phyloP scores from a whole-genome alignment of 371 early-diverging fungal species.

The Mortierella sp. region DNA sequence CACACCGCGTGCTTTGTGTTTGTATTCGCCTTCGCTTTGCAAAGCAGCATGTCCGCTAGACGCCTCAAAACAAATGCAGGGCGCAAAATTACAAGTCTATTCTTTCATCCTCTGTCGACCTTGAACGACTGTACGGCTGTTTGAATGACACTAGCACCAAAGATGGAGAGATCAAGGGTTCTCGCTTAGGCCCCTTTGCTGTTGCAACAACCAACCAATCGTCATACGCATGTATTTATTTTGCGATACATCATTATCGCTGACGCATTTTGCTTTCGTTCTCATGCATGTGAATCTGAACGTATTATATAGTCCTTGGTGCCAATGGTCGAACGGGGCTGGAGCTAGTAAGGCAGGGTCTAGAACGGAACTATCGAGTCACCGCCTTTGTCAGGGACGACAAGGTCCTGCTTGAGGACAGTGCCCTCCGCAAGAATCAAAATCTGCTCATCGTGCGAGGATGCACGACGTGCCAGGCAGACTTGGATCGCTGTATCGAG shows the following conservation, averaged over 20 bases:
- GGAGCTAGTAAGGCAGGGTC: conserved; percentile 45
- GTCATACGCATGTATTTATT: not conserved
- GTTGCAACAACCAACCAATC: not conserved
- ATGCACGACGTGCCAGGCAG: conserved; percentile 36
- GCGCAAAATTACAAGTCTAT: no score
- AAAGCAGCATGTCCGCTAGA: no score
- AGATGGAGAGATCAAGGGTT: no score
- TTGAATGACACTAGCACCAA: no score
- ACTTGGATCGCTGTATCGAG: conserved; percentile 48
- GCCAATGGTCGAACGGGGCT: conserved; percentile 52
- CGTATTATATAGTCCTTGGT: conserved; percentile 29
- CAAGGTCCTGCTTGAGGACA: conserved; percentile 38
- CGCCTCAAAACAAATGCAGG: no score
- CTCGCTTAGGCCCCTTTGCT: no score
- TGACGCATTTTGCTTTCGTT: not conserved
- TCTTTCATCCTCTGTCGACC: no score
- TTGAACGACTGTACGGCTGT: no score
- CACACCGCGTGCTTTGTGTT: no score
- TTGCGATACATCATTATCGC: not conserved
- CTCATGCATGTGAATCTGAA: not conserved
- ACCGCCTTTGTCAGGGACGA: conserved; percentile 53
- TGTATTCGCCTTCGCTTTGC: not conserved
- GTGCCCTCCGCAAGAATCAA: conserved; percentile 47
- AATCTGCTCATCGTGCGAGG: conserved; percentile 53
- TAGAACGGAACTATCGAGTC: conserved; percentile 47